Conservation (phyloP, 306 rosid genomes). For the Prunus davidiana region DNA sequence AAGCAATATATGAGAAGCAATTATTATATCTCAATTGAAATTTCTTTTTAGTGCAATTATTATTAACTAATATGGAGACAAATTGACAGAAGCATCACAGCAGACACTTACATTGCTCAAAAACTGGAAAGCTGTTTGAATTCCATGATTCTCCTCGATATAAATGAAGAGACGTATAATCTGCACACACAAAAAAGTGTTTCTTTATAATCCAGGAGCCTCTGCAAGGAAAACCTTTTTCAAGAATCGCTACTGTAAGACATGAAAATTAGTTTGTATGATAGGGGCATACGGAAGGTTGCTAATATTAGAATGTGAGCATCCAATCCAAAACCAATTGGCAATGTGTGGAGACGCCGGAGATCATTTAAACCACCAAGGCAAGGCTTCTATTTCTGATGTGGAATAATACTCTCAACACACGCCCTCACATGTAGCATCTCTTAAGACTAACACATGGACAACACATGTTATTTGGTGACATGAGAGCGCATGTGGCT, state of each 20-base stretch:
- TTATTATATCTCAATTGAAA: not conserved
- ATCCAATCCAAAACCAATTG: too few relatives aligned
- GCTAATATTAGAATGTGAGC: not conserved
- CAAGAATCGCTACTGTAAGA: not conserved
- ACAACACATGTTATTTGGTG: too few relatives aligned
- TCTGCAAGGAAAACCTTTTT: not conserved
- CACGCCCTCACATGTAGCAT: too few relatives aligned
- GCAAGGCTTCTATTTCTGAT: too few relatives aligned
- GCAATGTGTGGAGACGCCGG: too few relatives aligned
- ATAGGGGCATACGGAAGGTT: not conserved
- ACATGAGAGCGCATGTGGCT: too few relatives aligned
- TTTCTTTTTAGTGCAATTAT: not conserved
- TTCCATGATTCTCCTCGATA: conserved; percentile 71
- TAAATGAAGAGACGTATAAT: conserved; percentile 74
- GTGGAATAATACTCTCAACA: too few relatives aligned
- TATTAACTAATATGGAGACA: not conserved
- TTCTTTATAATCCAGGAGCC: conserved; percentile 18
- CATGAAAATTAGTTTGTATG: not conserved
- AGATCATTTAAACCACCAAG: too few relatives aligned
- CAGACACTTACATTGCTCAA: conserved; percentile 70
- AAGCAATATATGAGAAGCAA: not conserved
- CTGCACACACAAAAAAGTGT: conserved; percentile 41
- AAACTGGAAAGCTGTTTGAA: conserved; percentile 79
- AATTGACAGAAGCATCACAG: not conserved
- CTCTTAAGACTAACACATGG: too few relatives aligned